These are phyloP conservation scores for Mangifera indica DNA, from an alignment of 345 rosid species.

Conservation along the genomic window DNA sequence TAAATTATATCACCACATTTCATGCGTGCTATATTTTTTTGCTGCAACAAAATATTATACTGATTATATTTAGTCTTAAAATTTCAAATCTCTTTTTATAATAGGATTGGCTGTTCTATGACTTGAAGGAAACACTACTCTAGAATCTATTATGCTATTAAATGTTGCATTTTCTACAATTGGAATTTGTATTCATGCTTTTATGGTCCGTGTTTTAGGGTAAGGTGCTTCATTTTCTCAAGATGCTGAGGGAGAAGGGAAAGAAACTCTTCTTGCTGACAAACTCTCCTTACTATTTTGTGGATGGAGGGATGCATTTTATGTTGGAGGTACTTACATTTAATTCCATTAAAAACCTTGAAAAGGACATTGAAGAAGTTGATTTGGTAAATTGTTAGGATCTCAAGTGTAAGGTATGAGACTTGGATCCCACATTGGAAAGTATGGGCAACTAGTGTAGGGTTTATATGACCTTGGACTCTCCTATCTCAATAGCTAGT, in stretches of 20 bases:
- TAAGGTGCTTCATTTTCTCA: conserved; percentile 59
- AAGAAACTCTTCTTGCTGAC: conserved; percentile 93
- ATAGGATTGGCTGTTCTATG: conserved; percentile 1
- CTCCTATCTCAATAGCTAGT: no score
- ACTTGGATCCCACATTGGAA: no score
- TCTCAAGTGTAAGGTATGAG: no score
- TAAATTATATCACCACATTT: no score
- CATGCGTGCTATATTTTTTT: no score
- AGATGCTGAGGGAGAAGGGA: conserved; percentile 80
- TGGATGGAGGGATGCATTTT: conserved; percentile 93
- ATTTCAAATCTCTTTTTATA: not conserved
- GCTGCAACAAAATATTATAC: no score
- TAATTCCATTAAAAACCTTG: not conserved
- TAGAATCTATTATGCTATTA: not conserved
- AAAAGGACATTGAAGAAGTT: not conserved
- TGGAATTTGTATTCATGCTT: conserved; percentile 9
- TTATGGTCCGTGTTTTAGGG: conserved; percentile 44
- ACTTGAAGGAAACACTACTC: conserved; percentile 7
- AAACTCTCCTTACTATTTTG: conserved; percentile 92
- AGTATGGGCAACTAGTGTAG: no score
- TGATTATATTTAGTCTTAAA: no score
- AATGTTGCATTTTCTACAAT: conserved; percentile 4
- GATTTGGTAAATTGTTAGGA: no score
- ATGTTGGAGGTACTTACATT: conserved; percentile 70
- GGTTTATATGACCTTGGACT: no score